Conservation (phyloP, 306 rosid species). For the Bauhinia variegata region DNA sequence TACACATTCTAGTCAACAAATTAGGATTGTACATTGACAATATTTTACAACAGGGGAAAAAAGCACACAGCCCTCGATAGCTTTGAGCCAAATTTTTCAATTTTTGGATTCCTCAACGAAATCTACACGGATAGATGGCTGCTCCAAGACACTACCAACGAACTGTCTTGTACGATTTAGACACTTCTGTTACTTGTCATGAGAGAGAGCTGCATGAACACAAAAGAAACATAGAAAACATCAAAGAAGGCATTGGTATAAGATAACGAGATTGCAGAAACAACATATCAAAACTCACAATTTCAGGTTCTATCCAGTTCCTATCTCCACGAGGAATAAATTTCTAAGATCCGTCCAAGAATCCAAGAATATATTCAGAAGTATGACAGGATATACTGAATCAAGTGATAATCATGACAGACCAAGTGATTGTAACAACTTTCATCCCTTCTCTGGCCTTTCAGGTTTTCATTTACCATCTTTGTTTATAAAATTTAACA, state of each 20-base stretch:
- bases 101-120: slow-evolving; percentile 7
- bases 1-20: slow-evolving; percentile 16
- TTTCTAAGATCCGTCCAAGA: no score
- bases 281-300: no score
- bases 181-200: not conserved
- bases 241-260: not conserved
- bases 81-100: slow-evolving; percentile 28
- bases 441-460: no score
- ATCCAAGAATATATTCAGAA: no score
- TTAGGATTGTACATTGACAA: slow-evolving; percentile 16
- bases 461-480: no score
- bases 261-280: not conserved
- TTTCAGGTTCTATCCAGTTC: no score
- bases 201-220: slow-evolving; percentile 20
- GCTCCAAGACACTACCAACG: slow-evolving; percentile 14
- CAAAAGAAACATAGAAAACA: not conserved
- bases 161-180: slow-evolving; percentile 11
- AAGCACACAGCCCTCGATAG: slow-evolving; percentile 13
- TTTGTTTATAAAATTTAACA: no score
- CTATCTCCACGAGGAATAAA: no score
- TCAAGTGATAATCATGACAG: no score
- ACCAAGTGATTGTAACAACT: no score
- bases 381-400: not conserved
- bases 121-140: not conserved
- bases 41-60: slow-evolving; percentile 3